phyloP scores from a whole-genome alignment of 352 stramenopile genomes.

The Phytophthora quininea region DNA sequence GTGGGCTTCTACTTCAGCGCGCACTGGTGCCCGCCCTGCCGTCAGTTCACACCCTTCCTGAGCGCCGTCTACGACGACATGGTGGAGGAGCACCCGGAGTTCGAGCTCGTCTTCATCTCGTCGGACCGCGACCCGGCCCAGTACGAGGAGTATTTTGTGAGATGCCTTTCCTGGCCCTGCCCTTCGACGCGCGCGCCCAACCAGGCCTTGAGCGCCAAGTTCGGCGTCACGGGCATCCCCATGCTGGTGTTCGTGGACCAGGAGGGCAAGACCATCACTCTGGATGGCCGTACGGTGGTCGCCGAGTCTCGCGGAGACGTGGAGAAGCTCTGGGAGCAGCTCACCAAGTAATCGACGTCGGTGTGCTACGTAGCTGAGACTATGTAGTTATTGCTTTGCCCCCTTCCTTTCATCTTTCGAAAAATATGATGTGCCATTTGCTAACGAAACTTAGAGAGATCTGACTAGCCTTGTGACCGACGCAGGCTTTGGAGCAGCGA shows the following conservation, averaged over 20 bases:
- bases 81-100: slow-evolving; percentile 82
- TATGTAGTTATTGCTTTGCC: slow-evolving; percentile 12
- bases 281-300: slow-evolving; percentile 81
- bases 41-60: slow-evolving; percentile 94
- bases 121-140: slow-evolving; percentile 72
- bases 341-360: slow-evolving; percentile 48
- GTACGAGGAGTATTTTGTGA: slow-evolving; percentile 93
- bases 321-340: slow-evolving; percentile 67
- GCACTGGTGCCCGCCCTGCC: slow-evolving; percentile 95
- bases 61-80: slow-evolving; percentile 91
- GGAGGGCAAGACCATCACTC: slow-evolving; percentile 78
- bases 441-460: slow-evolving; percentile 28
- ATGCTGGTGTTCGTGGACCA: slow-evolving; percentile 90
- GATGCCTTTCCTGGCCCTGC: slow-evolving; percentile 94
- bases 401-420: slow-evolving; percentile 17
- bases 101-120: slow-evolving; percentile 92
- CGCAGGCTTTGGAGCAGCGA: slow-evolving; percentile 29
- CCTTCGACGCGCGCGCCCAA: slow-evolving; percentile 83
- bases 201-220: slow-evolving; percentile 79
- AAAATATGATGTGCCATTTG: slow-evolving; percentile 34
- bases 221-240: slow-evolving; percentile 91
- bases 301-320: slow-evolving; percentile 80
- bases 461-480: slow-evolving; percentile 15
- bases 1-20: slow-evolving; percentile 97
- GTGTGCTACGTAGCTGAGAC: background rate